Conservation (phyloP, 2,329 filamentous ascomycete genomes). For the Hypoxylon sp. region DNA sequence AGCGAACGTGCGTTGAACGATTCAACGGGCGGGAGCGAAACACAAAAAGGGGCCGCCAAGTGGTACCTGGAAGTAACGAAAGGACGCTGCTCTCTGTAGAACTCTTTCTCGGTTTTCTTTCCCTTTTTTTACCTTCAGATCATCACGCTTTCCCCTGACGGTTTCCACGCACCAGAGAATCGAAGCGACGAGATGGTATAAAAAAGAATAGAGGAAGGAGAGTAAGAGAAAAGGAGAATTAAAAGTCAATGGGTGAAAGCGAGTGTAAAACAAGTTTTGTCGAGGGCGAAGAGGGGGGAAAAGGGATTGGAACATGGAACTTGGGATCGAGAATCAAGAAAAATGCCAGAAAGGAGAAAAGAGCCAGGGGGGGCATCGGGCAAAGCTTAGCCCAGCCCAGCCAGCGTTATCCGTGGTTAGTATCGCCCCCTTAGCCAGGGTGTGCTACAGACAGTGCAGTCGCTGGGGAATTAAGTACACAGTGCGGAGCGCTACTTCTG, state of each 20-base stretch:
- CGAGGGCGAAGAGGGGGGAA: conserved; percentile 45
- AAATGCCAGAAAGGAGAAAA: conserved; percentile 52
- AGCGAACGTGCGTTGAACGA: conserved; percentile 41
- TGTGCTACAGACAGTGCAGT: conserved; percentile 23
- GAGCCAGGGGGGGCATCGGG: conserved; percentile 42
- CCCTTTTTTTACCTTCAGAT: conserved; percentile 29
- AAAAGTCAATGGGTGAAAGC: conserved; percentile 47
- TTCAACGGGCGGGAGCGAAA: conserved; percentile 42
- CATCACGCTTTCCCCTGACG: conserved; percentile 43
- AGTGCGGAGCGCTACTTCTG: background rate
- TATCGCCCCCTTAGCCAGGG: conserved; percentile 41
- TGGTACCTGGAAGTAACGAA: conserved; percentile 48
- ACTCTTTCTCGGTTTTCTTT: conserved; percentile 36
- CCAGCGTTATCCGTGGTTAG: conserved; percentile 29
- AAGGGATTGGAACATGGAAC: conserved; percentile 47
- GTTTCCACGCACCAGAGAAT: conserved; percentile 41
- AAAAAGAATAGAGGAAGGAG: conserved; percentile 28
- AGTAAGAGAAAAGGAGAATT: conserved; percentile 42
- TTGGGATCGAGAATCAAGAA: conserved; percentile 53
- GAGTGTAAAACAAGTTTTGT: conserved; percentile 52
- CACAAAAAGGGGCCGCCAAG: conserved; percentile 35
- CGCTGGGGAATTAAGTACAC: conserved; percentile 2
- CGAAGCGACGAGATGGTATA: conserved; percentile 38
- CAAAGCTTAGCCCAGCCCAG: conserved; percentile 43
- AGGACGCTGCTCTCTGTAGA: conserved; percentile 40